Percentiles rank a stretch among this genome's conserved stretches.
These are phyloP conservation scores for Recurvomyces mirabilis DNA, from an alignment of 495 filamentous ascomycete genomes.

Conservation along the genomic window DNA sequence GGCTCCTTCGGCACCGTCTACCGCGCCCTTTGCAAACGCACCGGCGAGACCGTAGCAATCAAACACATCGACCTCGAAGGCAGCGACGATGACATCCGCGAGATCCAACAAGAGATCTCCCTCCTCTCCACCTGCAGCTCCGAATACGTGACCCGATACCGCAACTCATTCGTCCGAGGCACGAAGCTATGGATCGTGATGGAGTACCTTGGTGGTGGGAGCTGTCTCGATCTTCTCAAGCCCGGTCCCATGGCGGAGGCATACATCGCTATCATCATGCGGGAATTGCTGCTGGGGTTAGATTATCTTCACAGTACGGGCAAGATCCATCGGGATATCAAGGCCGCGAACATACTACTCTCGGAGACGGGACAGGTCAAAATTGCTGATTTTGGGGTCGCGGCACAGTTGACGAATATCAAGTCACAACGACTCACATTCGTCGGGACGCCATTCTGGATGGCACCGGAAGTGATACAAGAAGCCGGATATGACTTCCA, in stretches of 20 bases:
- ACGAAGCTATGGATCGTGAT: constrained; percentile 96
- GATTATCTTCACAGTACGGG: constrained; percentile 91
- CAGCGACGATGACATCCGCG: constrained; percentile 95
- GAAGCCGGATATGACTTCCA: constrained; percentile 95
- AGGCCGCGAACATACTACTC: constrained; percentile 42
- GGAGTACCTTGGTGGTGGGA: constrained; percentile 90
- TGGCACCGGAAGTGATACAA: constrained; percentile 97
- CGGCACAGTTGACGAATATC: constrained; percentile 91
- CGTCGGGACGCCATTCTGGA: constrained; percentile 99
- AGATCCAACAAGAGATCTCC: constrained; percentile 96
- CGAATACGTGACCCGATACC: constrained; percentile 91
- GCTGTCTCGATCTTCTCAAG: constrained; percentile 83
- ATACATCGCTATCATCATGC: constrained; percentile 87
- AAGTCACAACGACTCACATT: constrained; percentile 98
- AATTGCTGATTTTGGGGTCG: constrained; percentile 94
- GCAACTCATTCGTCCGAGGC: constrained; percentile 89
- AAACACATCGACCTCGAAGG: constrained; percentile 98
- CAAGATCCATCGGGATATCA: constrained; percentile 94
- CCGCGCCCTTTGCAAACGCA: constrained; percentile 55
- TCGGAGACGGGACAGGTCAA: constrained; percentile 87
- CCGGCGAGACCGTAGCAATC: constrained; percentile 79
- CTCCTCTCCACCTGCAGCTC: constrained; percentile 91
- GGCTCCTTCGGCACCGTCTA: constrained; percentile 24
- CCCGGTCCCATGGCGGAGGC: constrained; percentile 84
- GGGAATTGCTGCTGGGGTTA: constrained; percentile 78